Conservation (phyloP, 192 early-diverging fungal species). For the Rhizoclosmatium sp. region DNA sequence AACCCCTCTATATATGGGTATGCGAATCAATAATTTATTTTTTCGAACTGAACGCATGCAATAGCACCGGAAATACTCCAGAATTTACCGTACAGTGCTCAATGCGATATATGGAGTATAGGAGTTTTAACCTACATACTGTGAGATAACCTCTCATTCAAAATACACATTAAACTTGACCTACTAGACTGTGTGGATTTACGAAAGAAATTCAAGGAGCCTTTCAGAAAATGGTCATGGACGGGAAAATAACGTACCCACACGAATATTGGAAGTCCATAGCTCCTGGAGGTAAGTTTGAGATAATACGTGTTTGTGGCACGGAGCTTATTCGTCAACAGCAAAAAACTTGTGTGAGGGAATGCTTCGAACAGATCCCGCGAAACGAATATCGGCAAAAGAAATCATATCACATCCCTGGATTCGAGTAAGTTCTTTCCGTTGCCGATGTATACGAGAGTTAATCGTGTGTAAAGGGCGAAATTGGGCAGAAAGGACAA, state of each 20-base stretch:
- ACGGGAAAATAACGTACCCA: constrained; percentile 55
- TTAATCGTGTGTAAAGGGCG: not conserved
- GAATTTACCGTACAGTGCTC: constrained; percentile 57
- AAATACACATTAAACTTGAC: not conserved
- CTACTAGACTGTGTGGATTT: constrained; percentile 51
- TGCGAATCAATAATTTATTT: not conserved
- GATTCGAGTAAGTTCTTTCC: constrained; percentile 43
- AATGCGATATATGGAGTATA: constrained; percentile 66
- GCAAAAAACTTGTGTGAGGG: constrained; percentile 50
- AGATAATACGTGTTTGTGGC: not conserved
- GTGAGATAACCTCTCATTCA: constrained; percentile 30
- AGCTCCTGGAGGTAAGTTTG: constrained; percentile 32
- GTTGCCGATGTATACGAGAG: not conserved
- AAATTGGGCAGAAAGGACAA: not conserved
- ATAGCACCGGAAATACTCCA: constrained; percentile 61
- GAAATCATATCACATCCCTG: constrained; percentile 60
- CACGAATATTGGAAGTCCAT: constrained; percentile 45
- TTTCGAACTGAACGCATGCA: too few relatives aligned
- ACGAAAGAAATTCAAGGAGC: constrained; percentile 40
- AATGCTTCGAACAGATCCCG: constrained; percentile 56
- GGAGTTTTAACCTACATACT: constrained; percentile 61
- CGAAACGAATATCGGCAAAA: constrained; percentile 57
- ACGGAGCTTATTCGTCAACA: constrained; percentile 8
- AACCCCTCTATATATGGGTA: constrained; percentile 45
- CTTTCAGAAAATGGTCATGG: constrained; percentile 50